Evolutionary conservation across 129 eudicot genomes (phyloP), one percentile per base, ranked within the genome.

Genomic region (Deinandra increscens): DNA sequence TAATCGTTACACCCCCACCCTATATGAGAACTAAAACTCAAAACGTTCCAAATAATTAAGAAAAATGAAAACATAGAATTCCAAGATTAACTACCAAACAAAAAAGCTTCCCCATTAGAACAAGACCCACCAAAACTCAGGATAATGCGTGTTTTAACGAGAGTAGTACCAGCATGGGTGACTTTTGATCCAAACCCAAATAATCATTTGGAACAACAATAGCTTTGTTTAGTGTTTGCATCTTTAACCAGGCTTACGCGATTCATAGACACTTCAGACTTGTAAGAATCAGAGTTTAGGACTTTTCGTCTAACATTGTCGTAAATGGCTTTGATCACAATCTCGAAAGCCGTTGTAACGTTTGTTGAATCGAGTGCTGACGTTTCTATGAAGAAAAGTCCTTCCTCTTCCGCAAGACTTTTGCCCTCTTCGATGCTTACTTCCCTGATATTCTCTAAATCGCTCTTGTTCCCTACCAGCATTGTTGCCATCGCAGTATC

Each of bases 401-500:
- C 87, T 77, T 88, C 93, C 67, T 86, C 91, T 75, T 91, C 93
- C 5, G 97, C 97, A 12, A 91, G 84, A 49, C 53, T 78, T 72
- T 80, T 91, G 20, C 96, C 97, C 11, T 84, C 90, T 13, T 87
- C 97, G 13, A 78, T 61, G 8, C 86, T 87, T 58, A 91, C 95
- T 15, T 85, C 86, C 71, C 97, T 84, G 2, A 87, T 87, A 63
- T 81, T 74, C 71, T 87, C 95, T 78, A 91, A 61, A 71, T 91
- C 95, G 41, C 91, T 75, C 81, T 91, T 91, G 85, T 91, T 91
- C 23, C 93, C 96, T 5, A 91, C 97, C 79, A 91, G 78, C 85
- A 91, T 85, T 63, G 77, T 84, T 43, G 96, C 90, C 64, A 85
- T 88, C 1, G 90, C 64, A 0, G 92, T 91, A 60, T 91, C 97